Evolutionary conservation across 2,329 filamentous ascomycete species (phyloP), one percentile per base, ranked within the genome.

Genomic region (Apiospora koreana): DNA sequence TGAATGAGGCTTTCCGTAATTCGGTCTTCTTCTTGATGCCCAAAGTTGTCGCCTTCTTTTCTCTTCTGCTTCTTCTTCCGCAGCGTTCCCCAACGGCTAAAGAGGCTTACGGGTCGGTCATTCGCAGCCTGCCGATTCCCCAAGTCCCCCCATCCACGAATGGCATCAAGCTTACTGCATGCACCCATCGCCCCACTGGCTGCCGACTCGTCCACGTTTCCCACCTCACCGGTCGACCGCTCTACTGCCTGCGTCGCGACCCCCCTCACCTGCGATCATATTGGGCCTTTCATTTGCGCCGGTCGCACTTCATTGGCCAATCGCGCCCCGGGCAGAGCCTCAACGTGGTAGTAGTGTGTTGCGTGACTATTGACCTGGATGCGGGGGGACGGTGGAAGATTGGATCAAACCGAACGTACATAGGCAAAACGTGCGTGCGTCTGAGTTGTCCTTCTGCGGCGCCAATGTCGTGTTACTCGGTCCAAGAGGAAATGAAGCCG

Each of bases 91-190:
- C 25, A 9, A 21, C 16, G 18, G 50, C 28, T 58, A 58, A 54
- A 54, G 38, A 41, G 38, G n/a, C n/a, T n/a, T n/a, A n/a, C n/a
- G n/a, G n/a, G n/a, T n/a, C n/a, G 31, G 31, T 62, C 54, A 21
- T 62, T 58, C 31, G 54, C 54, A 62, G 31, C 54, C 54, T 62
- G 54, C 54, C 54, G 54, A 62, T 62, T 38, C 31, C 31, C 54
- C 12, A 38, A 9, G 14, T 9, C 8, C 3, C 8, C 16, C 8
- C n/a, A n/a, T n/a, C 31, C 28, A n/a, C 31, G 54, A 35, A 62
- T 62, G 9, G 31, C 7, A 62, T 35, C 54, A 38, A 38, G 18
- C 54, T 38, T 38, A 9, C 54, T 62, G 18, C 54, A 62, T 62
- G 21, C 28, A n/a, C 31, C 54, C 31, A 9, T 21, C 18, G 10